Evolutionary conservation across 192 early-diverging fungal species (phyloP).

Genomic region (Geosiphon pyriformis): DNA sequence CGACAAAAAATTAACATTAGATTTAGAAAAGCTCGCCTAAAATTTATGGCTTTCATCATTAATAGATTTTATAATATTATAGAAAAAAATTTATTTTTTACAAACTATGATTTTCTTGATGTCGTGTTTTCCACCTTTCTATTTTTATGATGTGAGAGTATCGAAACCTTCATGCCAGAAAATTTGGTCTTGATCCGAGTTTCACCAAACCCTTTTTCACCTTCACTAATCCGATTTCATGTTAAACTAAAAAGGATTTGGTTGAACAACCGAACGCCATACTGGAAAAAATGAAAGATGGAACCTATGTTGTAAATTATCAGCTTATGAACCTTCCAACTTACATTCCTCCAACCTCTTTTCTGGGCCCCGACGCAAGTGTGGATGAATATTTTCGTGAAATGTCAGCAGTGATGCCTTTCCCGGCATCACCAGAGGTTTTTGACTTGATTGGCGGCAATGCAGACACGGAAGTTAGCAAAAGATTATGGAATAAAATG

Average conservation of each 20-base stretch:
- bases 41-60: too few relatives aligned
- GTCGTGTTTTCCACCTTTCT: too few relatives aligned
- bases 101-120: too few relatives aligned
- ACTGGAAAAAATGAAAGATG: constrained; percentile 56
- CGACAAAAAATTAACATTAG: too few relatives aligned
- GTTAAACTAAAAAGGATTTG: constrained; percentile 37
- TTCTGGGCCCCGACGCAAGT: constrained; percentile 5
- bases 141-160: too few relatives aligned
- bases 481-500: constrained; percentile 35
- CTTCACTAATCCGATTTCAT: not conserved
- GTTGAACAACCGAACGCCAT: constrained; percentile 68
- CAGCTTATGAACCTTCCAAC: constrained; percentile 34
- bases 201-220: not conserved
- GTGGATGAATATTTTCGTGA: constrained; percentile 39
- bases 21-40: too few relatives aligned
- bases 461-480: constrained; percentile 29
- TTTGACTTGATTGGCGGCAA: constrained; percentile 36
- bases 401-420: constrained; percentile 27
- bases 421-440: constrained; percentile 31
- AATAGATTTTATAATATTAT: too few relatives aligned
- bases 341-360: constrained; percentile 26
- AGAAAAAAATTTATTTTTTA: too few relatives aligned
- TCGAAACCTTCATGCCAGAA: too few relatives aligned
- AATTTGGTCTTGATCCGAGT: too few relatives aligned
- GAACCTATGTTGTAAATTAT: constrained; percentile 52